A percentile compares a stretch with the other conserved stretches of the same genome.
Evolutionary conservation across 768 basidiomycete species (phyloP).

Genomic region (Psilocybe tampanensis): DNA sequence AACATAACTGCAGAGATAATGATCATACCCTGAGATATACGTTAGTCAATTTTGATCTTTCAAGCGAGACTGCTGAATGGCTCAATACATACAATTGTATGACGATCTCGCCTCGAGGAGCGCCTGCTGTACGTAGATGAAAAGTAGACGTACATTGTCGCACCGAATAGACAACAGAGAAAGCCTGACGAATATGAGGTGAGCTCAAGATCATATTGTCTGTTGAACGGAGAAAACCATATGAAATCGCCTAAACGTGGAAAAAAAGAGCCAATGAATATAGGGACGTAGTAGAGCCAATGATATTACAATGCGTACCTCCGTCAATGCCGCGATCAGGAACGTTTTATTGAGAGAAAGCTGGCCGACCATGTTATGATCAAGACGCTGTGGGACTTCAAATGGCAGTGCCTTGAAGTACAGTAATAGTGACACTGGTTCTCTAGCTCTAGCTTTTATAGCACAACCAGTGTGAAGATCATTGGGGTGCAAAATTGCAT

Average conservation of each 20-base stretch:
- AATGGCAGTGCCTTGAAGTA: too few relatives aligned
- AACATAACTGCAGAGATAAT: slow-evolving; percentile 4
- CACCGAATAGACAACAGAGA: background rate
- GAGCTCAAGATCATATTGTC: background rate
- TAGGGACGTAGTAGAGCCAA: background rate
- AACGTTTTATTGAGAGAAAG: slow-evolving; percentile 1
- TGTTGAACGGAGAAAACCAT: background rate
- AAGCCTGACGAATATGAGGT: background rate
- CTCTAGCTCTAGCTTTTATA: too few relatives aligned
- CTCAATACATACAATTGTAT: background rate
- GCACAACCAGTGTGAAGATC: too few relatives aligned
- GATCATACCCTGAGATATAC: background rate
- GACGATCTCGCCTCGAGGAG: background rate
- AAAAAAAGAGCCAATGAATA: too few relatives aligned
- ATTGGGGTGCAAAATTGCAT: too few relatives aligned
- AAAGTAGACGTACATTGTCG: slow-evolving; percentile 2
- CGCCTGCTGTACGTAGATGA: background rate
- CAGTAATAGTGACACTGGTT: too few relatives aligned
- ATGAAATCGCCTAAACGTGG: background rate
- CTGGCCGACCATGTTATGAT: background rate
- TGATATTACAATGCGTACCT: background rate
- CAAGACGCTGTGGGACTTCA: too few relatives aligned
- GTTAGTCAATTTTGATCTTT: background rate
- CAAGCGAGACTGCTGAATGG: background rate
- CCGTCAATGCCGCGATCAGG: background rate